phyloP scores from a whole-genome alignment of 2,329 filamentous ascomycete genomes.

The Cytospora mali region DNA sequence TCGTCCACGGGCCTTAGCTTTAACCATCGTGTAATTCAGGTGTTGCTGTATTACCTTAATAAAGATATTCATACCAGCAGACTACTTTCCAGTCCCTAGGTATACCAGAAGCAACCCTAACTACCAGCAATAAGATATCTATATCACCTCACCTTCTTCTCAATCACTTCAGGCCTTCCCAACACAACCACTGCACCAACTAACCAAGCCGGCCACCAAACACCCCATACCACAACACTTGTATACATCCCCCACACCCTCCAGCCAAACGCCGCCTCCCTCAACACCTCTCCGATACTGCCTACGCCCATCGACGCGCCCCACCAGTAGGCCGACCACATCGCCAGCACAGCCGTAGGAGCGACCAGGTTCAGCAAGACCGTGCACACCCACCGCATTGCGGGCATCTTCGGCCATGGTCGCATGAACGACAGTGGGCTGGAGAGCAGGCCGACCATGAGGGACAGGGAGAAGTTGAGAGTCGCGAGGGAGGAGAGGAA shows the following conservation, averaged over 20 bases:
- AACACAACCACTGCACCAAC: slow-evolving; percentile 61
- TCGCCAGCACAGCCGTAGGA: slow-evolving; percentile 59
- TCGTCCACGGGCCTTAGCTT: too few relatives aligned
- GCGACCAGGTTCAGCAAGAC: slow-evolving; percentile 61
- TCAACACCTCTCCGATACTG: slow-evolving; percentile 61
- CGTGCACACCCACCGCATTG: slow-evolving; percentile 46
- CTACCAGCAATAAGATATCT: background rate
- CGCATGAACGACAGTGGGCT: slow-evolving; percentile 77
- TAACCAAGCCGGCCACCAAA: slow-evolving; percentile 95
- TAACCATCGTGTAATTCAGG: too few relatives aligned
- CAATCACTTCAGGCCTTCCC: slow-evolving; percentile 37
- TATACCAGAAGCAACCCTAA: background rate
- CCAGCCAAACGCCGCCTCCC: slow-evolving; percentile 82
- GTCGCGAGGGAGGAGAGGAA: slow-evolving; percentile 91
- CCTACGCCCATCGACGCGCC: slow-evolving; percentile 30
- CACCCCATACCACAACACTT: slow-evolving; percentile 85
- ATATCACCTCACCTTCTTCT: slow-evolving; percentile 17
- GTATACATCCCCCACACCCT: slow-evolving; percentile 88
- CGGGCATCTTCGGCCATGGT: slow-evolving; percentile 46
- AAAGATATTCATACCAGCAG: too few relatives aligned
- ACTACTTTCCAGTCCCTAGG: too few relatives aligned
- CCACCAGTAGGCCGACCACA: slow-evolving; percentile 45
- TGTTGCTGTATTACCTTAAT: too few relatives aligned
- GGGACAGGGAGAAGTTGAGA: slow-evolving; percentile 89
- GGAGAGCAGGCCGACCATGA: slow-evolving; percentile 80